Evolutionary conservation across 2,329 filamentous ascomycete genomes (phyloP).

Genomic region (Ascochyta clinopodiicola): DNA sequence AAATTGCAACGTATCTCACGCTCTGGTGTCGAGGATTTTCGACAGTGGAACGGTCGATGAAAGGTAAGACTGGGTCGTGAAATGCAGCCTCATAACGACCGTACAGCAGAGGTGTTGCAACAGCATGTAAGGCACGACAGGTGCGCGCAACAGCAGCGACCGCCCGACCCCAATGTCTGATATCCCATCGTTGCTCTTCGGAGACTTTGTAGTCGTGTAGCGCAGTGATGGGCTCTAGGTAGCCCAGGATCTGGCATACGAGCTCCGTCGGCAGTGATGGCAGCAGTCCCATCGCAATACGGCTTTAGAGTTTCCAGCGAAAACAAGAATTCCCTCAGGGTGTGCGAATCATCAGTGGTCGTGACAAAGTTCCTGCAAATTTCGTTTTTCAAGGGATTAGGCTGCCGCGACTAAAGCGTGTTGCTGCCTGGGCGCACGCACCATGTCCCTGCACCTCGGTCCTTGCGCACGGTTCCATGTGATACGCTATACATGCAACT

Average conservation of each 20-base stretch:
- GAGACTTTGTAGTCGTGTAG: not conserved
- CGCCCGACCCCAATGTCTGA: constrained; percentile 1
- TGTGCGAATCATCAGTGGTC: too few relatives aligned
- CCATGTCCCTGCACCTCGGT: too few relatives aligned
- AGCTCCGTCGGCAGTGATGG: not conserved
- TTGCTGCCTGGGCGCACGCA: too few relatives aligned
- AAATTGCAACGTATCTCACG: not conserved
- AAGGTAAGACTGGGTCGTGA: not conserved
- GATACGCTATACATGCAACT: too few relatives aligned
- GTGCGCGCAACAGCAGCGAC: not conserved
- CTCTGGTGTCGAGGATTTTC: not conserved
- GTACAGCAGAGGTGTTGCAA: constrained; percentile 1
- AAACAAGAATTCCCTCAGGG: too few relatives aligned
- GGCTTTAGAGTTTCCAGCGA: too few relatives aligned
- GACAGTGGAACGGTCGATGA: not conserved
- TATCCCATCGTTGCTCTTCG: not conserved
- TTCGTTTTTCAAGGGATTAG: too few relatives aligned
- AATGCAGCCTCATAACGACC: not conserved
- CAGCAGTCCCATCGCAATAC: too few relatives aligned
- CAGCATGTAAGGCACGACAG: not conserved
- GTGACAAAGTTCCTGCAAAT: too few relatives aligned
- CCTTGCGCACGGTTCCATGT: too few relatives aligned
- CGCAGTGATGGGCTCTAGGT: not conserved
- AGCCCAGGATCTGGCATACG: not conserved
- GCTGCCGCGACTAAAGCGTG: too few relatives aligned